Conservation (phyloP, 108 stramenopile genomes). For the Fragilaria crotonensis region DNA sequence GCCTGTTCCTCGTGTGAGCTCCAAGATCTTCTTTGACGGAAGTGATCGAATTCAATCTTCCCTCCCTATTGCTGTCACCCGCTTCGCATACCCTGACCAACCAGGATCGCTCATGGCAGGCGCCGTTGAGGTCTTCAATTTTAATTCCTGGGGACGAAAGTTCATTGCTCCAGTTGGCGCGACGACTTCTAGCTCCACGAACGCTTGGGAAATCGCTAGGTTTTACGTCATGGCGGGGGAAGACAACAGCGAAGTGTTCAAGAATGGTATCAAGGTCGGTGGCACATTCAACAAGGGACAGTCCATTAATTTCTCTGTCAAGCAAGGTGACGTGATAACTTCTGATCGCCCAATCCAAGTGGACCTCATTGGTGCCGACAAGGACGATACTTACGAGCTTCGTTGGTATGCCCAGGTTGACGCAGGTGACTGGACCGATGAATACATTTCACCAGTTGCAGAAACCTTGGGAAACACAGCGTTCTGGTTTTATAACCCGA, state of each 20-base stretch:
- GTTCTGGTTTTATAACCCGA: slow-evolving; percentile 4
- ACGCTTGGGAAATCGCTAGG: no score
- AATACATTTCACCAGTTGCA: slow-evolving; percentile 15
- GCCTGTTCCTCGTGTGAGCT: not conserved
- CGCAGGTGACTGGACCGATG: slow-evolving; percentile 4
- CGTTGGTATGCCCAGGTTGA: slow-evolving; percentile 18
- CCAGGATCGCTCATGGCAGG: slow-evolving; percentile 22
- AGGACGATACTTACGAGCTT: slow-evolving; percentile 16
- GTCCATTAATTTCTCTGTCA: no score
- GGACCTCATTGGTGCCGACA: slow-evolving; percentile 14
- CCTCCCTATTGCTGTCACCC: slow-evolving; percentile 21
- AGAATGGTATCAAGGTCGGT: no score
- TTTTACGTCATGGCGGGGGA: no score
- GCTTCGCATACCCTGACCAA: slow-evolving; percentile 11
- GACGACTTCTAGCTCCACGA: no score
- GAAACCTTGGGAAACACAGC: slow-evolving; percentile 1
- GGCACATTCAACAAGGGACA: no score
- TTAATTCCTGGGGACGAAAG: not conserved
- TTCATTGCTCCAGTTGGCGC: not conserved
- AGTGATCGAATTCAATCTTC: slow-evolving; percentile 14
- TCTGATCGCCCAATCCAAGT: slow-evolving; percentile 13
- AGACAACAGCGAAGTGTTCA: no score
- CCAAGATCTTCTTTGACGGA: slow-evolving; percentile 10
- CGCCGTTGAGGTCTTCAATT: slow-evolving; percentile 14
- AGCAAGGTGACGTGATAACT: not conserved